Conservation (phyloP, 352 stramenopile genomes). For the Globisporangium cederbergense region DNA sequence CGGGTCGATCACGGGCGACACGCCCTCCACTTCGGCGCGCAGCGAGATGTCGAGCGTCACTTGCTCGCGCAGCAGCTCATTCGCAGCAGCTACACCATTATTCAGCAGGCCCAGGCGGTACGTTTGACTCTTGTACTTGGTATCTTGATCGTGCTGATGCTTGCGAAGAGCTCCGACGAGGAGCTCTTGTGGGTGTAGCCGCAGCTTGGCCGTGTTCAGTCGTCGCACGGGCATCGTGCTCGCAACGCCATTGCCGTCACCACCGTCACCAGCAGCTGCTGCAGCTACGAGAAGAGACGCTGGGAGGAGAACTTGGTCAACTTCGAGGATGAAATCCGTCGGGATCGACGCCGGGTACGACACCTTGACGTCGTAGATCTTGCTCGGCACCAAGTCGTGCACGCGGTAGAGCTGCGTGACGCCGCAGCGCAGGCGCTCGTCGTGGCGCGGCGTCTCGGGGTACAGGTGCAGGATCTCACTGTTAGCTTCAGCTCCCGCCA, state of each 20-base stretch:
- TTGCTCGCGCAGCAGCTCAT: background rate
- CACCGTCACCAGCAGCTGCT: background rate
- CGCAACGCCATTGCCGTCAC: constrained; percentile 3
- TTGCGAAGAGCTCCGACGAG: constrained; percentile 24
- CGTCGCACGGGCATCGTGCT: constrained; percentile 24
- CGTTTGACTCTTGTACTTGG: background rate
- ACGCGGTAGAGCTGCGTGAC: constrained; percentile 49
- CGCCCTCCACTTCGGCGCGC: constrained; percentile 44
- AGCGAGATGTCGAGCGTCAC: constrained; percentile 46
- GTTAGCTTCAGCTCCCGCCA: background rate
- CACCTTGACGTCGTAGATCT: constrained; percentile 76
- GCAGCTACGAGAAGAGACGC: constrained; percentile 7
- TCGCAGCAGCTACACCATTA: constrained; percentile 2
- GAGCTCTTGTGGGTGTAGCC: constrained; percentile 41
- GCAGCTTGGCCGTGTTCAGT: constrained; percentile 71
- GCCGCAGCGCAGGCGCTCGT: constrained; percentile 40
- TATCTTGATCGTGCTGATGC: constrained; percentile 15
- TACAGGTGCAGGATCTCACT: constrained; percentile 27
- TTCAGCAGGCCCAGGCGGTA: constrained; percentile 29
- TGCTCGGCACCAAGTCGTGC: constrained; percentile 34
- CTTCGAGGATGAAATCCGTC: constrained; percentile 46
- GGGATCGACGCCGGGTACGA: constrained; percentile 65
- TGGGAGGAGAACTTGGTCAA: constrained; percentile 32
- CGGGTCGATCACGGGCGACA: constrained; percentile 35
- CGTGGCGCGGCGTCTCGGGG: constrained; percentile 37